Base-by-base conservation (phyloP, 345 rosid genomes). In the Cardamine chenopodiifolia region DNA sequence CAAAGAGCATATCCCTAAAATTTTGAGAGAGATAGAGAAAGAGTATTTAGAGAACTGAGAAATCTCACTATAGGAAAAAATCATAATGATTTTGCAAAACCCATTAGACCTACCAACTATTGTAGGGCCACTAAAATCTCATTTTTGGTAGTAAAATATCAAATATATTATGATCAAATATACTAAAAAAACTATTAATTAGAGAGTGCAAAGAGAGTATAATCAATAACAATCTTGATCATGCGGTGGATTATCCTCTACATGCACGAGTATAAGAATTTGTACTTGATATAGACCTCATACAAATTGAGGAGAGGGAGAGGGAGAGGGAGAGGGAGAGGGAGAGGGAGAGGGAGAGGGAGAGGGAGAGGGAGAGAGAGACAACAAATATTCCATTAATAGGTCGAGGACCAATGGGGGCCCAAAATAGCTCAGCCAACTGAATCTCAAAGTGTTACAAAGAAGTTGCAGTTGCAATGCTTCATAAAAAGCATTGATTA, bases 381-480 rank as follows among this genome's bases (percentile, higher is more conserved):
- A 60, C 40, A 61, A 48, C 20, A 34, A 65, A 47, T 66, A 60
- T 74, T 60, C 28, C 68, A 75, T 48, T 20, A 60, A 50, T 29
- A 35, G 56, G 56, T 60, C 18, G 20, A 59, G 73, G 73, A 59
- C 62, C 79, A 75, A 37, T 37, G 68, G 68, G 73, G 79, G 49
- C 73, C 79, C 28, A 52, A 75, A 29, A 50, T 45, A 45, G 44
- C 45, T 67, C 54, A 59, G 10, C 73, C 55, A 67, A 28, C 60
- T 75, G 73, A 28, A 50, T 68, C 54, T 50, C 66, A 34, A 56
- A 39, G 42, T 58, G 60, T 66, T 40, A 53, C 52, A 31, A 29
- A 42, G 29, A 68, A 68, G 39, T 75, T 60, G 19, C 32, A 49
- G 34, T 59, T 67, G 73, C 29, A 66, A 58, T 37, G 45, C 17